These are phyloP conservation scores for Tetrapyrgos nigripes DNA, from an alignment of 1,284 basidiomycete species.

Conservation along the genomic window DNA sequence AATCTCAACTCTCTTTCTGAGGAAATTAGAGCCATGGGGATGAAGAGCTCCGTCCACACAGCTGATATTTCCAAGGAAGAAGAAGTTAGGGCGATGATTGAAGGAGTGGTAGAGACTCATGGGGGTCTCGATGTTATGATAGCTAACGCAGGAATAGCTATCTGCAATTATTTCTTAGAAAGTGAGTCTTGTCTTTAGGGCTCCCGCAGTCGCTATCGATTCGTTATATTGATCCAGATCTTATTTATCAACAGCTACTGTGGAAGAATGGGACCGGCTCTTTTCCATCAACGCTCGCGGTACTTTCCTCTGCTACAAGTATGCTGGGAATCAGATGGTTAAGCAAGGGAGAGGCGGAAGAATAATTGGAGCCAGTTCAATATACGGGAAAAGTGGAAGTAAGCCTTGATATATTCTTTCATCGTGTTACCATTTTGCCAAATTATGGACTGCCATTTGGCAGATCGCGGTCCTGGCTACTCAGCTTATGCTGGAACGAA, in stretches of 20 bases:
- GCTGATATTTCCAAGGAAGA: too few species aligned
- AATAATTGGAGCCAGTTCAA: slow-evolving; percentile 44
- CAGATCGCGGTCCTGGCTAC: too few species aligned
- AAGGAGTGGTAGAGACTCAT: too few species aligned
- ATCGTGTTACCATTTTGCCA: background rate
- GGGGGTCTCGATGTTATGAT: too few species aligned
- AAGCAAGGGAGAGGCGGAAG: slow-evolving; percentile 41
- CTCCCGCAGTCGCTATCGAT: background rate
- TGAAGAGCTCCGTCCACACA: too few species aligned
- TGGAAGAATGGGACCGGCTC: slow-evolving; percentile 20
- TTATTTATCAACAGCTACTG: slow-evolving; percentile 7
- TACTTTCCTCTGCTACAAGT: too few species aligned
- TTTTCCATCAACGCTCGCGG: slow-evolving; percentile 20
- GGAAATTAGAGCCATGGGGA: background rate
- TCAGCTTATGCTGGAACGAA: slow-evolving; percentile 32
- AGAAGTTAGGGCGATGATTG: too few species aligned
- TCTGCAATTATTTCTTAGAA: background rate
- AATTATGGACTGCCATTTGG: background rate
- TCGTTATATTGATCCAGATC: background rate
- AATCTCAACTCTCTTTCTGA: slow-evolving; percentile 10
- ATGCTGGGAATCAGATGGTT: slow-evolving; percentile 35
- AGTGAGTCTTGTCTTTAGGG: slow-evolving; percentile 5
- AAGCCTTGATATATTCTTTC: background rate
- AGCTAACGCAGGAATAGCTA: slow-evolving; percentile 35
- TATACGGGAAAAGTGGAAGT: slow-evolving; percentile 37